Evolutionary conservation across 257 asterid genomes (phyloP).

Genomic region (Penstemon eatonii): DNA sequence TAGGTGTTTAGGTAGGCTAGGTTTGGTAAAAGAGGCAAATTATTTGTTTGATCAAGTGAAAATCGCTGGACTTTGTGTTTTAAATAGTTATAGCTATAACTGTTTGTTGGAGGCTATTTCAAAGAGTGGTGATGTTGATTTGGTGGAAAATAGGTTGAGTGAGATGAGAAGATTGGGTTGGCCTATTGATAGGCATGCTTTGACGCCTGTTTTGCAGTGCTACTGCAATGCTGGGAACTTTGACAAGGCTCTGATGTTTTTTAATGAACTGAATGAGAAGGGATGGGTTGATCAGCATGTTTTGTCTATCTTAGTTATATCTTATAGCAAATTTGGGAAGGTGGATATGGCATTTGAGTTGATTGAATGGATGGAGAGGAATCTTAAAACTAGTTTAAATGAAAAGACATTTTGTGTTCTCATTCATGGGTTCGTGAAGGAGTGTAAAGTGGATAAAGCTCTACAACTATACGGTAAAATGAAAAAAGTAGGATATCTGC

Average conservation of each 20-base stretch:
- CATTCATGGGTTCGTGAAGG: conserved; percentile 79
- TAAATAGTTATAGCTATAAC: conserved; percentile 60
- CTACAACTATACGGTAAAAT: conserved; percentile 62
- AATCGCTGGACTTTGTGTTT: conserved; percentile 49
- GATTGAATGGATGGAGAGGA: conserved; percentile 63
- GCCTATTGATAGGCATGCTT: conserved; percentile 64
- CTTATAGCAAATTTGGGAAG: conserved; percentile 66
- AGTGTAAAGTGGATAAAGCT: conserved; percentile 62
- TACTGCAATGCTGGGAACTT: conserved; percentile 70
- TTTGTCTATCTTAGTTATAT: conserved; percentile 55
- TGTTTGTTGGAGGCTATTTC: conserved; percentile 82
- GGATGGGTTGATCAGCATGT: conserved; percentile 82
- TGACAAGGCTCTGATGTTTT: conserved; percentile 57
- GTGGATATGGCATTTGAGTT: conserved; percentile 73
- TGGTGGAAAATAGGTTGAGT: conserved; percentile 62
- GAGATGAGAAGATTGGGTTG: conserved; percentile 63
- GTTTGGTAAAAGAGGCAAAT: conserved; percentile 75
- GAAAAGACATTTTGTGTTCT: conserved; percentile 70
- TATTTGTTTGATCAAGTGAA: conserved; percentile 68
- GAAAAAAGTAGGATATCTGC: conserved; percentile 50
- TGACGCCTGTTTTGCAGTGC: conserved; percentile 77
- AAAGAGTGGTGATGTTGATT: conserved; percentile 43
- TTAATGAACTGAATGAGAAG: conserved; percentile 53
- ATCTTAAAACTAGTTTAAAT: conserved; percentile 50
- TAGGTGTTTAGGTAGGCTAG: conserved; percentile 75